Evolutionary conservation across 148 eudicot genomes (phyloP), one percentile per base, ranked within the genome.

Genomic region (Polygonum maritimum): DNA sequence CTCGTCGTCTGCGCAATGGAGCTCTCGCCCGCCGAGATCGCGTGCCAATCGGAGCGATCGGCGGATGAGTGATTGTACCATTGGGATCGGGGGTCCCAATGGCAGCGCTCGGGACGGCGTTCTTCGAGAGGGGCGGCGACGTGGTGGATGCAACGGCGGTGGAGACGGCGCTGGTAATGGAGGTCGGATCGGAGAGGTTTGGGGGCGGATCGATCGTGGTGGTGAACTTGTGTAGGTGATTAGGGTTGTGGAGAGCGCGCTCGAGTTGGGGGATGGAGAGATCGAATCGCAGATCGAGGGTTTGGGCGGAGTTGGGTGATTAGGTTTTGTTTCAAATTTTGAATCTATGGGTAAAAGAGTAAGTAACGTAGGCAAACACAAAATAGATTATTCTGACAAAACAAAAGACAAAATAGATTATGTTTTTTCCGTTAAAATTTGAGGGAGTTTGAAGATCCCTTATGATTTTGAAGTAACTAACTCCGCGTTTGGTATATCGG

Each of bases 181-280:
- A 86, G 45, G 44, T 52, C 13, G 84, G 75, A 54, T 65, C 82
- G 79, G 80, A 69, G 63, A 82, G 48, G 54, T 52, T 69, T 10
- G 87, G 89, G 21, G 87, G 87, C 12, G 89, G 89, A 1, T 79
- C 84, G 82, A 40, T 84, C 44, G 81, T 84, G 77, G 84, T 86
- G 77, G 87, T 82, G 78, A 84, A 85, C 78, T 75, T 86, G 62
- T 86, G 87, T 84, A 77, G 89, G 80, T 86, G n/a, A 81, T 86
- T 70, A 76, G 89, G 58, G 87, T 83, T 18, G 79, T 80, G 51
- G 87, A 86, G 81, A 84, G 84, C 60, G 85, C 82, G 45, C 84
- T 79, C 73, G 89, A 86, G 84, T 48, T 86, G 19, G 84, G 85
- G 60, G 89, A 86, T 73, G 87, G 78, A 22, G 82, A 82, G 39